Evolutionary conservation across 352 stramenopile genomes (phyloP), one percentile per base, ranked within the genome.

Genomic region (Albugo candida): DNA sequence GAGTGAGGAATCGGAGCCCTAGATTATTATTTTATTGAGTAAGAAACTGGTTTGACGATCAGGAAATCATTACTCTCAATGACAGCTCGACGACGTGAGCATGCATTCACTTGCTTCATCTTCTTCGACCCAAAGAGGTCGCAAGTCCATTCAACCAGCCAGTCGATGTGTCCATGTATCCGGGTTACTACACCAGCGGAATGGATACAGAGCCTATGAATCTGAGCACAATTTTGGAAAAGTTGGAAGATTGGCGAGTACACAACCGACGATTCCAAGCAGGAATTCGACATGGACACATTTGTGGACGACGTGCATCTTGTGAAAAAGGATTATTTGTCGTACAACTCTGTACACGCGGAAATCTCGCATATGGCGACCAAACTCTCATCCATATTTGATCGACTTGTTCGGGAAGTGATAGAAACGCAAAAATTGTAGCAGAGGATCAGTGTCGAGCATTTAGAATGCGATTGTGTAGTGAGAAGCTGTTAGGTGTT

Each of bases 201-300:
- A 54, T 81, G 42, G 80, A 87, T 16, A 51, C 63, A 0, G 76
- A 91, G 21, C 69, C 78, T 1, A 91, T 91, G 75, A 75, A 91
- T 40, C 48, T 91, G 6, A 61, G 69, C 35, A 88, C 78, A 1
- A 86, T 91, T 44, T 54, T 70, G 13, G 75, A 88, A 54, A 91
- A 88, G 45, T 61, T 91, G 27, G 64, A 84, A 52, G 74, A 86
- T 51, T n/a, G 74, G 87, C 51, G 78, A 91, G 37, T 91, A 91
- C 45, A 75, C 85, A 45, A 66, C 74, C 39, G 74, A 89, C 43
- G 64, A 78, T 36, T 31, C 24, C 24, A 31, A 31, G 24, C 24
- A 31, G 24, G 24, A 31, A 31, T 31, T 31, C 24, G 78, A 86
- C 31, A 64, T 87, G 5, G 75, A 85, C 14, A 64, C 66, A 1